Evolutionary conservation across 768 basidiomycete species (phyloP).

Genomic region (Hydnomerulius pinastri): DNA sequence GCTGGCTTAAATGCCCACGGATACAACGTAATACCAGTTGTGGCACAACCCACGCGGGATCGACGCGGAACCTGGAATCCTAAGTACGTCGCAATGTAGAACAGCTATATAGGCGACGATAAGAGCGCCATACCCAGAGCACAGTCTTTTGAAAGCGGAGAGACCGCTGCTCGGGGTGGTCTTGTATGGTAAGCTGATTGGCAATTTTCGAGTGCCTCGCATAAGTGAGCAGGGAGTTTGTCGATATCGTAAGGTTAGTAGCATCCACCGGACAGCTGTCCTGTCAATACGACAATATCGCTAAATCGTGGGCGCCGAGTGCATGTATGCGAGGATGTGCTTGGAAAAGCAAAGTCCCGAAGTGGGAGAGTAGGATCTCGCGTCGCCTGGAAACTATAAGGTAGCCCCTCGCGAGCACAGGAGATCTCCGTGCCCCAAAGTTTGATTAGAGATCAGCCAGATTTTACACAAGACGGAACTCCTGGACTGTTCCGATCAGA

Average conservation of each 20-base stretch:
- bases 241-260: not conserved
- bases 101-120: not conserved
- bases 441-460: not conserved
- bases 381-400: not conserved
- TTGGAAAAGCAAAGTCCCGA: not conserved
- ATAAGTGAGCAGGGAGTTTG: not conserved
- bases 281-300: not conserved
- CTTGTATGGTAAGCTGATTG: not conserved
- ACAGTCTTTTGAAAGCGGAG: too few relatives aligned
- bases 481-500: too few relatives aligned
- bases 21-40: not conserved
- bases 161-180: too few relatives aligned
- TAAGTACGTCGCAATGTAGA: not conserved
- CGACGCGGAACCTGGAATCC: not conserved
- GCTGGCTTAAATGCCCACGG: not conserved
- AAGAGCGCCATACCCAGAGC: too few relatives aligned
- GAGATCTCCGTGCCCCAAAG: not conserved
- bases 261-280: not conserved
- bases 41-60: constrained; percentile 4
- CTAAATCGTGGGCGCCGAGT: not conserved
- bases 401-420: not conserved
- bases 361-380: not conserved
- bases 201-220: not conserved
- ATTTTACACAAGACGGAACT: not conserved
- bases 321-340: not conserved